phyloP scores from a whole-genome alignment of 164 flowering plant species.

The Sextonia rubra region DNA sequence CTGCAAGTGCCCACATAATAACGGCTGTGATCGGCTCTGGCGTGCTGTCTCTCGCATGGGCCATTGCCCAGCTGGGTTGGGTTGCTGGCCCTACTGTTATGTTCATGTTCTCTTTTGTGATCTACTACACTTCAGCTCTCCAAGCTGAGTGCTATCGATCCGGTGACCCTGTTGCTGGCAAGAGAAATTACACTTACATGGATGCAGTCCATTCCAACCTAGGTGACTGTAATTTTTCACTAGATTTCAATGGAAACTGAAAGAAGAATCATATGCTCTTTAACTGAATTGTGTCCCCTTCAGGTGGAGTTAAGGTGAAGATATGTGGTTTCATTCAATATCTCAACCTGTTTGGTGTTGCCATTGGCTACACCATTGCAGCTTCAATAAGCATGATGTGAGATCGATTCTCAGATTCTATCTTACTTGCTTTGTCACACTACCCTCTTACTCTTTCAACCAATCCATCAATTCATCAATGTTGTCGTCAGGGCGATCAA shows the following conservation, averaged over 20 bases:
- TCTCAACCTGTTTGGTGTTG: conserved; percentile 52
- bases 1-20: conserved; percentile 19
- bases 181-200: conserved; percentile 21
- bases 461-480: background rate
- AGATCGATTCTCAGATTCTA: conserved; percentile 12
- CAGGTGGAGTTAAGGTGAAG: conserved; percentile 39
- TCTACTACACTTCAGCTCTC: conserved; percentile 17
- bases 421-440: background rate
- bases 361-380: conserved; percentile 71
- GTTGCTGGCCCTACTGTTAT: conserved; percentile 19
- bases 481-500: conserved; percentile 60
- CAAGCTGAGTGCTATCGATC: conserved; percentile 16
- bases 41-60: conserved; percentile 19
- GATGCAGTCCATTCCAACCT: conserved; percentile 16
- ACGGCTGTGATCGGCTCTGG: conserved; percentile 24
- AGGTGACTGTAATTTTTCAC: background rate
- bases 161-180: conserved; percentile 16
- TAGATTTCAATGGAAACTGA: background rate
- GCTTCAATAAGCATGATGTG: conserved; percentile 73
- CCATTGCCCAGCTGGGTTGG: conserved; percentile 24
- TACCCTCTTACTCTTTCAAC: background rate
- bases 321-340: conserved; percentile 60
- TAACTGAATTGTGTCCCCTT: background rate
- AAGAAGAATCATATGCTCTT: background rate
- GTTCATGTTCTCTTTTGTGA: conserved; percentile 16